phyloP scores from a whole-genome alignment of 768 basidiomycete genomes.

The Tulasnella calospora region DNA sequence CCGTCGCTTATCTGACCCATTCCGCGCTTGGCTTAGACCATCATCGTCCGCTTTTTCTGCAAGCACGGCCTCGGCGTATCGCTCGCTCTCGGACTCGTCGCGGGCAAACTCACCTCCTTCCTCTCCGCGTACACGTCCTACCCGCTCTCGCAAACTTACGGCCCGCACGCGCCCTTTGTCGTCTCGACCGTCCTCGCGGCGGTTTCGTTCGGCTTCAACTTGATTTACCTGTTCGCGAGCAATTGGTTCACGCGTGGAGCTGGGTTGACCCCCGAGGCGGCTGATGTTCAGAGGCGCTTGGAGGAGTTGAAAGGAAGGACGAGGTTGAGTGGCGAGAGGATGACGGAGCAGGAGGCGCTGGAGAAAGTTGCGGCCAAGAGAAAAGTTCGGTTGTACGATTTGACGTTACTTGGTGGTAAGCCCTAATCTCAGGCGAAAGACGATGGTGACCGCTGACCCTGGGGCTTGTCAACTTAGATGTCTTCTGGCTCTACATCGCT shows the following conservation, averaged over 20 bases:
- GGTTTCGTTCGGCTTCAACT: constrained; percentile 62
- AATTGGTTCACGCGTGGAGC: constrained; percentile 59
- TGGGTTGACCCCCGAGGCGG: constrained; percentile 59
- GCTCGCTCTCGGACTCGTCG: constrained; percentile 77
- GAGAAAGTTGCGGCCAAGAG: constrained; percentile 63
- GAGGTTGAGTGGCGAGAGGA: constrained; percentile 34
- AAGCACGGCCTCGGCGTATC: constrained; percentile 69
- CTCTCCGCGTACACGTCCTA: constrained; percentile 69
- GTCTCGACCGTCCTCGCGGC: constrained; percentile 58
- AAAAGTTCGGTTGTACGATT: constrained; percentile 54
- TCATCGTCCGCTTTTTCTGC: constrained; percentile 77
- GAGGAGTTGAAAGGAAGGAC: constrained; percentile 36
- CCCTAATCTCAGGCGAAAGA: constrained; percentile 36
- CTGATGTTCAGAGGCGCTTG: constrained; percentile 45
- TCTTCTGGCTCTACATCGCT: constrained; percentile 50
- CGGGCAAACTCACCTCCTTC: constrained; percentile 74
- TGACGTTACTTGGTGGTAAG: constrained; percentile 70
- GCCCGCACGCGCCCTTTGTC: constrained; percentile 69
- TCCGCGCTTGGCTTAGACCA: constrained; percentile 44
- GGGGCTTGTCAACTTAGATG: constrained; percentile 37
- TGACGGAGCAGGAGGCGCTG: constrained; percentile 56
- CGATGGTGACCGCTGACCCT: background rate
- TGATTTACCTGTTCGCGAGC: constrained; percentile 60
- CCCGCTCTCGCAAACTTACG: constrained; percentile 63
- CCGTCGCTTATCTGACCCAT: no score